Conservation (phyloP, 306 rosid genomes). For the Pyrus betulifolia region DNA sequence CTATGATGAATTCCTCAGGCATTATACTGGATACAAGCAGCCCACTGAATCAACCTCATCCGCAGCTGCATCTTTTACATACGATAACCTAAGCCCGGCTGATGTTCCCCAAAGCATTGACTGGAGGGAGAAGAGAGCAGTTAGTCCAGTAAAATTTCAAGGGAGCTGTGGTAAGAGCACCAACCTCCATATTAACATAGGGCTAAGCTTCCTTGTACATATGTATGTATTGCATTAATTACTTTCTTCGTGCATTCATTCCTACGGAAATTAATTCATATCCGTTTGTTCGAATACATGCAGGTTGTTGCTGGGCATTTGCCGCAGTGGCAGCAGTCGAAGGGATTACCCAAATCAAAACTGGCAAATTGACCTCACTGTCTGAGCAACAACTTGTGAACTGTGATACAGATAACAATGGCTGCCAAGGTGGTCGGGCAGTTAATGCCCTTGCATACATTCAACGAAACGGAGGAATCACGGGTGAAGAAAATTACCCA, state of each 20-base stretch:
- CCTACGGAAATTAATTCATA: too few species aligned
- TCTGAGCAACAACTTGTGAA: slow-evolving; percentile 42
- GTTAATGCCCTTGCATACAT: slow-evolving; percentile 39
- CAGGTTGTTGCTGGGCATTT: slow-evolving; percentile 36
- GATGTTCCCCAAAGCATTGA: slow-evolving; percentile 15
- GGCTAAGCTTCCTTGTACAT: too few species aligned
- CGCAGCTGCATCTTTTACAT: slow-evolving; percentile 12
- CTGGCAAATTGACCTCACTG: slow-evolving; percentile 22
- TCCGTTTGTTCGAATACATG: neutral
- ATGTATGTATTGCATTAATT: too few species aligned
- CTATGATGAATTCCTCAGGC: too few species aligned
- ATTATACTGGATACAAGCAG: too few species aligned
- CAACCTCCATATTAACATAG: too few species aligned
- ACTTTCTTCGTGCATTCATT: neutral
- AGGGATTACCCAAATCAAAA: slow-evolving; percentile 19
- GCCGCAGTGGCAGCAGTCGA: slow-evolving; percentile 40
- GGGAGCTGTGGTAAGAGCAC: slow-evolving; percentile 19
- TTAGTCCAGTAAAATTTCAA: slow-evolving; percentile 35
- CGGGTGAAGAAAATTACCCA: slow-evolving; percentile 25
- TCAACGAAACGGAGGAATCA: slow-evolving; percentile 20
- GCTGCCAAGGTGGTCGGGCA: slow-evolving; percentile 36
- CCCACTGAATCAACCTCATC: too few species aligned
- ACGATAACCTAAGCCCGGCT: slow-evolving; percentile 12
- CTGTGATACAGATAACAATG: slow-evolving; percentile 31
- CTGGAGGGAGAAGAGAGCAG: slow-evolving; percentile 30